phyloP scores from a whole-genome alignment of 2,329 filamentous ascomycete genomes.

The Xylogone sp. region DNA sequence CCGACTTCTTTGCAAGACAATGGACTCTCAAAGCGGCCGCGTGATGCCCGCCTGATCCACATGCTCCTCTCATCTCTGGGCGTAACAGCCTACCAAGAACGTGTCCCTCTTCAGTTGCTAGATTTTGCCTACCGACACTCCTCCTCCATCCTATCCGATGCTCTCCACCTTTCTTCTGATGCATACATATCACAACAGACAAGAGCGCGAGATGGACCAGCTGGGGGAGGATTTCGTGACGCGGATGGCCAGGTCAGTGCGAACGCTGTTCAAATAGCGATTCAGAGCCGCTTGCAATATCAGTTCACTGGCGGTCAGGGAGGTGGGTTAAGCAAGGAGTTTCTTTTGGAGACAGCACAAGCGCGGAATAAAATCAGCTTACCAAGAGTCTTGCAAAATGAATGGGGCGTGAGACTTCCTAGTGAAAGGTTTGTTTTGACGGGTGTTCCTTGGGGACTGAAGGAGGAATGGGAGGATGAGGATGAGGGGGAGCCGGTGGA shows the following conservation, averaged over 20 bases:
- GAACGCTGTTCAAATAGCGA: constrained; percentile 69
- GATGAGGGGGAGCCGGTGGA: constrained; percentile 42
- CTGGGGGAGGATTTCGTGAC: constrained; percentile 24
- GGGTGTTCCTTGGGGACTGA: constrained; percentile 61
- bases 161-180: constrained; percentile 64
- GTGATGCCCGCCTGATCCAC: constrained; percentile 76
- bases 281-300: constrained; percentile 63
- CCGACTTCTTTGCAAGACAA: constrained; percentile 28
- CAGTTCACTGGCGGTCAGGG: constrained; percentile 58
- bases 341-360: constrained; percentile 69
- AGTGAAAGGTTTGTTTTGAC: constrained; percentile 66
- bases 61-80: constrained; percentile 75
- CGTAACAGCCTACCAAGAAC: constrained; percentile 75
- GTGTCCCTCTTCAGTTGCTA: constrained; percentile 76
- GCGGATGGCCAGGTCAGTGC: constrained; percentile 47
- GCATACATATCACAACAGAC: constrained; percentile 51
- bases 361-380: constrained; percentile 66
- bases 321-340: constrained; percentile 66
- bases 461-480: constrained; percentile 53
- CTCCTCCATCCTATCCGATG: constrained; percentile 66
- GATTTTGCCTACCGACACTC: constrained; percentile 86
- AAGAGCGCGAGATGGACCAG: constrained; percentile 27
- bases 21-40: constrained; percentile 51
- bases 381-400: constrained; percentile 57
- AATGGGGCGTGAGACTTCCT: constrained; percentile 65